These are phyloP conservation scores for Plectosphaerella sp. DNA, from an alignment of 2,329 filamentous ascomycete species.

Conservation along the genomic window DNA sequence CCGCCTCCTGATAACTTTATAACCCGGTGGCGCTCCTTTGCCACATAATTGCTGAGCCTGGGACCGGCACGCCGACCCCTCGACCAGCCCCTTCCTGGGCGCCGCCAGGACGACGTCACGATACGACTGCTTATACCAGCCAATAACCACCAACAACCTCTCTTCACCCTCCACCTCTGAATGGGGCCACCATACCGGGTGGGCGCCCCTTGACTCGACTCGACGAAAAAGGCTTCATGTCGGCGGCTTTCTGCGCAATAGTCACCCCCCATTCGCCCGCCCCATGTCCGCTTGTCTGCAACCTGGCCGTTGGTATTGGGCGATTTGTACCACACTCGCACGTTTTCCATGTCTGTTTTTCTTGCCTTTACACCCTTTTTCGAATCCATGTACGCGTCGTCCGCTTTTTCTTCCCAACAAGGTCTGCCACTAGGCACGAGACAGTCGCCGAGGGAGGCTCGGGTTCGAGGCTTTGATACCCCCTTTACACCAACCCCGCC, in stretches of 20 bases:
- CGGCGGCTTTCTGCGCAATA: slow-evolving; percentile 10
- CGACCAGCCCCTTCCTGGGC: not conserved
- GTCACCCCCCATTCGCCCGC: not conserved
- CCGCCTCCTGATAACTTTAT: not conserved
- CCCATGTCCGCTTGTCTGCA: slow-evolving; percentile 3
- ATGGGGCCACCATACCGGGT: not conserved
- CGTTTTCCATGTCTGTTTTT: slow-evolving; percentile 11
- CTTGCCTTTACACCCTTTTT: slow-evolving; percentile 4
- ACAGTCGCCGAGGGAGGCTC: slow-evolving; percentile 11
- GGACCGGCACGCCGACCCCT: not conserved
- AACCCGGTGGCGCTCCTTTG: slow-evolving; percentile 9
- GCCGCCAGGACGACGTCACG: slow-evolving; percentile 13
- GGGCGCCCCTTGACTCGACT: not conserved
- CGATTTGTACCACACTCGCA: slow-evolving; percentile 11
- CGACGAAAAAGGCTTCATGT: not conserved
- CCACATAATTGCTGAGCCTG: slow-evolving; percentile 14
- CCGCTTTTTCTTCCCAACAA: slow-evolving; percentile 7
- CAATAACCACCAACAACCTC: slow-evolving; percentile 1
- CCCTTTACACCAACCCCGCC: slow-evolving; percentile 2
- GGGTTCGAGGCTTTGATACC: slow-evolving; percentile 14
- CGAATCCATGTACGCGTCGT: slow-evolving; percentile 13
- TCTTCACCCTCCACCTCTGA: slow-evolving; percentile 9
- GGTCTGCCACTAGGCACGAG: slow-evolving; percentile 8
- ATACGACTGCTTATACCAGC: slow-evolving; percentile 12
- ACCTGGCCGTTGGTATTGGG: slow-evolving; percentile 8